Percentiles rank a stretch among this genome's conserved stretches.
These are phyloP conservation scores for Alternaria postmessia DNA, from an alignment of 2,329 filamentous ascomycete species.

Conservation along the genomic window DNA sequence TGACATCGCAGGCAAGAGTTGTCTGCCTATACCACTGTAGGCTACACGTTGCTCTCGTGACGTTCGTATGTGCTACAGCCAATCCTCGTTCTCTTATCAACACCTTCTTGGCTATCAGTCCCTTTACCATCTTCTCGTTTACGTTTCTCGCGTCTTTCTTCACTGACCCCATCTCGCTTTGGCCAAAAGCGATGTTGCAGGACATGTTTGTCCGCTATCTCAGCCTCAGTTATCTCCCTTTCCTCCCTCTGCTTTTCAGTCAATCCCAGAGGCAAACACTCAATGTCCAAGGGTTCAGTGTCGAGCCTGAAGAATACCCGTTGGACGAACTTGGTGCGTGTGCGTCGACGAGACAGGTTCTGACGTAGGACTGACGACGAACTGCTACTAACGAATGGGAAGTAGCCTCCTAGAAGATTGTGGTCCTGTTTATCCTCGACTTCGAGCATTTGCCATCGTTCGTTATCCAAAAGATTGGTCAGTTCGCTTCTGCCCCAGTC, in stretches of 20 bases:
- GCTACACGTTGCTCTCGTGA: too few relatives aligned
- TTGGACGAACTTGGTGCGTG: slow-evolving; percentile 41
- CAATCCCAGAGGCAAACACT: slow-evolving; percentile 1
- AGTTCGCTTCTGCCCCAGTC: slow-evolving; percentile 43
- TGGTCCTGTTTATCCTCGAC: slow-evolving; percentile 32
- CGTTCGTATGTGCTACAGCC: too few relatives aligned
- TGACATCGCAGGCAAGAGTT: too few relatives aligned
- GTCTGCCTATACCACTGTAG: too few relatives aligned
- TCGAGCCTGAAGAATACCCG: slow-evolving; percentile 46
- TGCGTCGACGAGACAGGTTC: slow-evolving; percentile 27
- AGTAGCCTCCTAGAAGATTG: slow-evolving; percentile 26
- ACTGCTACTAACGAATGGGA: slow-evolving; percentile 21
- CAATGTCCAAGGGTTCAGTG: slow-evolving; percentile 25
- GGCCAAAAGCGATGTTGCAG: slow-evolving; percentile 41
- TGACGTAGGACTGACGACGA: slow-evolving; percentile 23
- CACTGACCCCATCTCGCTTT: not conserved
- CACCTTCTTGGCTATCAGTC: not conserved
- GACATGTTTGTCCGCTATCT: slow-evolving; percentile 23
- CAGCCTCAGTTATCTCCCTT: slow-evolving; percentile 31
- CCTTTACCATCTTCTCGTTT: not conserved
- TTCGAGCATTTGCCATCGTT: slow-evolving; percentile 46
- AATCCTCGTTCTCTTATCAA: not conserved
- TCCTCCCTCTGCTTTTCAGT: slow-evolving; percentile 34
- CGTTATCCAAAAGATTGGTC: slow-evolving; percentile 29
- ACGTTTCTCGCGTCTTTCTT: not conserved